phyloP scores from a whole-genome alignment of 2,329 filamentous ascomycete species.

The Elsinoe arachidis region DNA sequence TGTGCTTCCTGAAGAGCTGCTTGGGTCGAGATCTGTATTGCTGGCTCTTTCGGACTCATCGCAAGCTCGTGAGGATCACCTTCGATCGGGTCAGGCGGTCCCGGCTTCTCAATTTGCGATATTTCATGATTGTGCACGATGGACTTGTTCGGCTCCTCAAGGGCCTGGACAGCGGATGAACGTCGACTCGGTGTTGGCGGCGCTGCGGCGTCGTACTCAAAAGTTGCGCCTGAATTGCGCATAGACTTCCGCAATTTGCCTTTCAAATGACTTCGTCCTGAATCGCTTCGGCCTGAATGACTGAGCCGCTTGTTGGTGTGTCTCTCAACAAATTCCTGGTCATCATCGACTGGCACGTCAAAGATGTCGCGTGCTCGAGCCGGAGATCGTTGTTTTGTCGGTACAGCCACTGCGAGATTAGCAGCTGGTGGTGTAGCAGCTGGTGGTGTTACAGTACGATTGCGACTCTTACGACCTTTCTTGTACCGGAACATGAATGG shows the following conservation, averaged over 20 bases:
- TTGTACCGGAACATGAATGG: conserved; percentile 8
- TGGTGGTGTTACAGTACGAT: neutral
- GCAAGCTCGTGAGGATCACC: neutral
- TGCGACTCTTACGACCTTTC: neutral
- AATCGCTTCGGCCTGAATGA: neutral
- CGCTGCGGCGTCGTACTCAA: neutral
- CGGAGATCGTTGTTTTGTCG: neutral
- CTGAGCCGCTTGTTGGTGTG: neutral
- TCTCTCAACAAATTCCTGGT: neutral
- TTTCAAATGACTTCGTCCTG: neutral
- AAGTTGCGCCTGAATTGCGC: conserved; percentile 19
- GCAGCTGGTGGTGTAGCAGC: neutral
- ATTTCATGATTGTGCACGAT: no score
- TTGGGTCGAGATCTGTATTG: conserved; percentile 23
- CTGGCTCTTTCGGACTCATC: neutral
- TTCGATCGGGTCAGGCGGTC: neutral
- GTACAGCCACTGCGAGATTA: neutral
- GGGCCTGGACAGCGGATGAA: conserved; percentile 8
- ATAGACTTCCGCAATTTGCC: conserved; percentile 17
- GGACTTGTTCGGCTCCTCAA: conserved; percentile 1
- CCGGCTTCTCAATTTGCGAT: conserved; percentile 15
- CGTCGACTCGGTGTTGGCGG: neutral
- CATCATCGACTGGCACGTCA: neutral
- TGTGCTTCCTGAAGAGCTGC: conserved; percentile 17
- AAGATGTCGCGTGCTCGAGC: neutral